These are phyloP conservation scores for Setaria italica DNA, from an alignment of 202 grass and related monocot species.

Conservation along the genomic window DNA sequence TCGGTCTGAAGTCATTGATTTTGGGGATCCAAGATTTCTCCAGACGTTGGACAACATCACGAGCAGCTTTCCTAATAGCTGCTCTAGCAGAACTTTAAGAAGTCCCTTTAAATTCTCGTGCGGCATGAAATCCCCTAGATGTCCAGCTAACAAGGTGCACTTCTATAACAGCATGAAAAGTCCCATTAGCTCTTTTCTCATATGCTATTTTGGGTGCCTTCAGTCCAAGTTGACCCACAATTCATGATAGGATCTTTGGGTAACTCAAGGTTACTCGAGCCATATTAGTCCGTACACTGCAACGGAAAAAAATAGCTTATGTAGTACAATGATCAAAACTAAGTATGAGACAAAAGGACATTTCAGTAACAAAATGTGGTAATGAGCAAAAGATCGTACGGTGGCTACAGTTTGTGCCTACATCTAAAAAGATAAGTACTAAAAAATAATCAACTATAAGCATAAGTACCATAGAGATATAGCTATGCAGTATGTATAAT, in stretches of 20 bases:
- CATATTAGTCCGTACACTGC: not conserved
- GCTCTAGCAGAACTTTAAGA: not conserved
- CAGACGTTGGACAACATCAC: not conserved
- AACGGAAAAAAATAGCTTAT: not conserved
- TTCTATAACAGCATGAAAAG: slow-evolving; percentile 8
- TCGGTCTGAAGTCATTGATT: not conserved
- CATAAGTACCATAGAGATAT: too few relatives aligned
- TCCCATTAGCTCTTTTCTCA: not conserved
- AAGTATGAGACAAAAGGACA: not conserved
- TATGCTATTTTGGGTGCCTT: not conserved
- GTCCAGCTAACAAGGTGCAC: not conserved
- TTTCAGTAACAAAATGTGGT: too few relatives aligned
- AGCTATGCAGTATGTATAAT: not conserved
- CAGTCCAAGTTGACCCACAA: not conserved
- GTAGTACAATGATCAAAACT: too few relatives aligned
- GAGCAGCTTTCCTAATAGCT: not conserved
- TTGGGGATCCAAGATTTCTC: not conserved
- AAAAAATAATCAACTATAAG: too few relatives aligned
- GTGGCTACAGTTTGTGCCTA: too few relatives aligned
- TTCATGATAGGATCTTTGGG: not conserved
- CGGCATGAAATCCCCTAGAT: not conserved
- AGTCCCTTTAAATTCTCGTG: not conserved
- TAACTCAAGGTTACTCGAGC: not conserved
- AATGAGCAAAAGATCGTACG: too few relatives aligned
- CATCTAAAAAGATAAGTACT: too few relatives aligned